These are phyloP conservation scores for Mycogone perniciosa DNA, from an alignment of 2,329 filamentous ascomycete genomes.

Conservation along the genomic window DNA sequence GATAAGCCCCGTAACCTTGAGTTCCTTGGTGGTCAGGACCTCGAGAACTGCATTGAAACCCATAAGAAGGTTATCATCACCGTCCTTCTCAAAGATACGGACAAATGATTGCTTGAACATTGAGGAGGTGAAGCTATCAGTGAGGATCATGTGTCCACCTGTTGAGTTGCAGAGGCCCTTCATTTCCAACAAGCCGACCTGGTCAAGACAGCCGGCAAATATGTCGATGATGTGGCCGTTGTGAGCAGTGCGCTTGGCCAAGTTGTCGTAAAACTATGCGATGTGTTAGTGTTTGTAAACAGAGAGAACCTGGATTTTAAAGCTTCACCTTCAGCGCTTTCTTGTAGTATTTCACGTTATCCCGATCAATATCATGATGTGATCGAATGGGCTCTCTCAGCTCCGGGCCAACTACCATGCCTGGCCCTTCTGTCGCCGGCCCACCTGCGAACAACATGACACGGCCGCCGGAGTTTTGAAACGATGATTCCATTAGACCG, in stretches of 20 bases:
- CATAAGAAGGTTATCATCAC: conserved; percentile 90
- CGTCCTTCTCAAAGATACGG: conserved; percentile 94
- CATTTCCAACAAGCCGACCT: conserved; percentile 96
- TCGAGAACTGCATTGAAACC: conserved; percentile 96
- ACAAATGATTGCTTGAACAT: conserved; percentile 99
- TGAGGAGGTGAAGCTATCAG: conserved; percentile 95
- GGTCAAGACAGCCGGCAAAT: conserved; percentile 93
- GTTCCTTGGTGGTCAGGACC: conserved; percentile 92
- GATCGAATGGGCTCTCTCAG: conserved; percentile 94
- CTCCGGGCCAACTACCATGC: conserved; percentile 94
- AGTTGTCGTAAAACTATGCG: conserved; percentile 78
- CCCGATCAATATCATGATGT: conserved; percentile 96
- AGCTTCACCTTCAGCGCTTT: conserved; percentile 80
- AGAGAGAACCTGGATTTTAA: too few relatives aligned
- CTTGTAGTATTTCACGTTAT: conserved; percentile 99
- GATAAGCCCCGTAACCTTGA: conserved; percentile 96
- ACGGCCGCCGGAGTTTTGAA: conserved; percentile 88
- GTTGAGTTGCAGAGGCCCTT: conserved; percentile 94
- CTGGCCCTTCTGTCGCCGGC: conserved; percentile 89
- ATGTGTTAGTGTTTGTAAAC: background rate
- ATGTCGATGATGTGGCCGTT: conserved; percentile 98
- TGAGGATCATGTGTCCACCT: conserved; percentile 95
- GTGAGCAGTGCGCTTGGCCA: conserved; percentile 90
- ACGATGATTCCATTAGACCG: conserved; percentile 86
- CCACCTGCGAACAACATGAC: conserved; percentile 98